Evolutionary conservation across 176 grass and related monocot genomes (phyloP).

Genomic region (Saccharum officinarum): DNA sequence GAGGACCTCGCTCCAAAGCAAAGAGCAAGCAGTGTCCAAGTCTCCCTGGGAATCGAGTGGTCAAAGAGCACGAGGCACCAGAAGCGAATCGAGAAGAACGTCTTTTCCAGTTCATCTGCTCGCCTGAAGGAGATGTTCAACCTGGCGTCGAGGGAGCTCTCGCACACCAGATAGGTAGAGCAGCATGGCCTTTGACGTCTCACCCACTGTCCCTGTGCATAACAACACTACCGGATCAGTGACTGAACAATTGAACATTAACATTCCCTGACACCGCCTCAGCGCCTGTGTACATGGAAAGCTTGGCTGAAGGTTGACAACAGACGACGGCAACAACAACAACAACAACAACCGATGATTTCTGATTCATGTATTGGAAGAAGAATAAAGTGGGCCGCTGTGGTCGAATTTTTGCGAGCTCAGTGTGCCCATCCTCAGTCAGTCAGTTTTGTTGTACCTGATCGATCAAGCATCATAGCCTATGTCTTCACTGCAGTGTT

Average conservation of each 20-base stretch:
- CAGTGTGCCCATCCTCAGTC: background rate
- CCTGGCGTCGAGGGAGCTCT: conserved; percentile 56
- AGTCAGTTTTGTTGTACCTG: background rate
- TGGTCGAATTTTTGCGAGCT: conserved; percentile 1
- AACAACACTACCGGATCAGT: background rate
- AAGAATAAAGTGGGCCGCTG: background rate
- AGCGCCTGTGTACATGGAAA: conserved; percentile 34
- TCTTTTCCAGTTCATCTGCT: conserved; percentile 72
- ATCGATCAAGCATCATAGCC: background rate
- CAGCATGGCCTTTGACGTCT: background rate
- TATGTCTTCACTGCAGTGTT: background rate
- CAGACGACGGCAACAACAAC: too few species aligned
- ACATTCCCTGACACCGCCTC: conserved; percentile 11
- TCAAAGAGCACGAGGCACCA: conserved; percentile 72
- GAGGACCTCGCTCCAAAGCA: conserved; percentile 70
- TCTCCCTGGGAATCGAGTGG: conserved; percentile 87
- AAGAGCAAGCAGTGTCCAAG: conserved; percentile 65
- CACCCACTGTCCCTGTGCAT: conserved; percentile 29
- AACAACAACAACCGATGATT: background rate
- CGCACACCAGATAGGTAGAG: conserved; percentile 28
- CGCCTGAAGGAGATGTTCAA: conserved; percentile 76
- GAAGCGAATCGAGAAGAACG: conserved; percentile 86
- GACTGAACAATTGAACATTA: conserved; percentile 28
- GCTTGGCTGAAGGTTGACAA: conserved; percentile 16
- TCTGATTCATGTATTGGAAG: conserved; percentile 24